These are phyloP conservation scores for Geotrichum phurueaensis DNA, from an alignment of 1,139 yeast genomes.

Conservation along the genomic window DNA sequence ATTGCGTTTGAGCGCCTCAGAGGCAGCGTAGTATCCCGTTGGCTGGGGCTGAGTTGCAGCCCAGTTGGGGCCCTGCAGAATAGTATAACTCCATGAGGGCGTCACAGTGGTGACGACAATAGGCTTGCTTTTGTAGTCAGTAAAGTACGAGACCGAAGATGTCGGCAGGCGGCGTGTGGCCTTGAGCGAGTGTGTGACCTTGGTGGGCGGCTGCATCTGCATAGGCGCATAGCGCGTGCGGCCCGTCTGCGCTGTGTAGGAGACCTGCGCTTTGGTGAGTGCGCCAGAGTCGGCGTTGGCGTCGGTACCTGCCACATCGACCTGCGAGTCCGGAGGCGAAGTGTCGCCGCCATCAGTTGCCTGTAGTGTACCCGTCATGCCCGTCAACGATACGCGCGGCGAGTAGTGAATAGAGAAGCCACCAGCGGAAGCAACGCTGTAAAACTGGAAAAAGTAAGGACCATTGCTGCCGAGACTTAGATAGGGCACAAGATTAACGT, in stretches of 20 bases:
- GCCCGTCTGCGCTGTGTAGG: slow-evolving; percentile 75
- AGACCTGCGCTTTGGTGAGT: slow-evolving; percentile 35
- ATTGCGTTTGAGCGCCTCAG: slow-evolving; percentile 18
- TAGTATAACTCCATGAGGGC: slow-evolving; percentile 75
- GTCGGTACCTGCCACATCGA: slow-evolving; percentile 25
- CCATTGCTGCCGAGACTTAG: slow-evolving; percentile 51
- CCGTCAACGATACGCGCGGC: slow-evolving; percentile 55
- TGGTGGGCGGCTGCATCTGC: slow-evolving; percentile 78
- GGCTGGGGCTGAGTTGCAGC: slow-evolving; percentile 40
- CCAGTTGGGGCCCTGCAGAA: slow-evolving; percentile 54
- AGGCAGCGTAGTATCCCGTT: slow-evolving; percentile 27
- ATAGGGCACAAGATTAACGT: not conserved
- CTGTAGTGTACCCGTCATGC: slow-evolving; percentile 57
- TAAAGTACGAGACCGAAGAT: slow-evolving; percentile 56
- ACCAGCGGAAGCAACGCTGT: slow-evolving; percentile 35
- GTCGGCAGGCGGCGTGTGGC: slow-evolving; percentile 42
- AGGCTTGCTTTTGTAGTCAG: slow-evolving; percentile 33
- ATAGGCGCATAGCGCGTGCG: slow-evolving; percentile 75
- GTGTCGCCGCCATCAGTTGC: slow-evolving; percentile 41
- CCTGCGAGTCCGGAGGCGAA: slow-evolving; percentile 39
- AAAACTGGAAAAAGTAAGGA: slow-evolving; percentile 62
- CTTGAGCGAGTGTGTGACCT: slow-evolving; percentile 43
- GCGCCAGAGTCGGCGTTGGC: slow-evolving; percentile 34
- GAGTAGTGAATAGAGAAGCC: slow-evolving; percentile 65
- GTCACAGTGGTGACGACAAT: slow-evolving; percentile 63